Base-by-base conservation (phyloP, 352 stramenopile genomes). In the Phytophthora chlamydospora region DNA sequence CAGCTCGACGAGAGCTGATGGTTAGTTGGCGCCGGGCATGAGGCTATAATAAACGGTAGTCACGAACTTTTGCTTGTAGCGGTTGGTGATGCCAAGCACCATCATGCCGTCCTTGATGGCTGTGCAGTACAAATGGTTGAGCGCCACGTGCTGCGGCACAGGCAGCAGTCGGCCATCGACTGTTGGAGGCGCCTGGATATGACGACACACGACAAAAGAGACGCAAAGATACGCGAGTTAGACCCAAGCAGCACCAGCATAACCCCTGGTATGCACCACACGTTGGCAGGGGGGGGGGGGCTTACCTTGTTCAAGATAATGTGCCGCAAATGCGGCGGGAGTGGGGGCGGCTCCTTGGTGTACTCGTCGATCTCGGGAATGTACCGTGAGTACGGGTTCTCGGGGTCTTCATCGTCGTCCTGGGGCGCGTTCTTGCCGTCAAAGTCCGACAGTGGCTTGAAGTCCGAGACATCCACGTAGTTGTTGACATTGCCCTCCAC, bases 61-160 rank as follows among this genome's bases (percentile, higher is more conserved):
- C 56, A 98, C 95, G 73, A 98, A 98, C 71, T 99, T 99, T 51
- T 98, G 95, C 80, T 98, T 98, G 75, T 94, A 94, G 41, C 97
- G 88, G 60, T 99, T 97, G 17, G 97, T 99, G 78, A 99, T 98
- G 51, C 97, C 97, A 19, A 99, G 87, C 47, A 99, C 97, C 97
- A 99, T 99, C 95, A 99, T 99, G 51, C 98, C 97, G 78, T 99
- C 98, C 76, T 98, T 98, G 72, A 98, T 98, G 33, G 95, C 93
- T 50, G 97, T 99, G 80, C 98, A 99, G 76, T 99, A 99, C 14
- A 99, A 80, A 83, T 99, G 98, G 77, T 99, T 99, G 21, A 99
- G 85, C 12, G 98, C 97, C 33, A 99, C 98, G 75, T 99, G 97
- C 80, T 99, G 96, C 31, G 98, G 98, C 63, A 99, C 89, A 35